Percentiles rank a stretch among this genome's conserved stretches.
phyloP scores from a whole-genome alignment of 805 yeast species.

The Candida succiphila region DNA sequence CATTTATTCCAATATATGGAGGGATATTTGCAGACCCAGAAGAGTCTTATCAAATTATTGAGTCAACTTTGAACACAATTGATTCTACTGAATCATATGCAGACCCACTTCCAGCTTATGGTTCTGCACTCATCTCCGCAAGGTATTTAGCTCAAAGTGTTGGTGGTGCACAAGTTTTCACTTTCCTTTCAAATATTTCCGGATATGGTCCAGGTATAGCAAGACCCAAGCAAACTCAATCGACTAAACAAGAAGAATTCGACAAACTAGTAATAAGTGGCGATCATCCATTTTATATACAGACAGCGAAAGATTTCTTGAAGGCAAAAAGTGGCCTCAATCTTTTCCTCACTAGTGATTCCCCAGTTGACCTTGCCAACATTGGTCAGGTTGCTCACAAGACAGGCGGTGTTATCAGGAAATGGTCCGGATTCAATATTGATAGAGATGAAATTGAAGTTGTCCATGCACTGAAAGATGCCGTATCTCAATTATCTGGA shows the following conservation, averaged over 20 bases:
- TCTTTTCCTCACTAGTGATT: conserved; percentile 53
- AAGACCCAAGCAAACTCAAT: conserved; percentile 27
- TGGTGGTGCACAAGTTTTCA: conserved; percentile 81
- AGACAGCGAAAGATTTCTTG: conserved; percentile 47
- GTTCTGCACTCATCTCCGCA: conserved; percentile 70
- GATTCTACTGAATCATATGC: conserved; percentile 35
- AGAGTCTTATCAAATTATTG: conserved; percentile 54
- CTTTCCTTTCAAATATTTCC: conserved; percentile 61
- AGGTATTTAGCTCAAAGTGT: conserved; percentile 44
- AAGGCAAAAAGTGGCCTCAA: conserved; percentile 64
- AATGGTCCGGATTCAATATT: conserved; percentile 58
- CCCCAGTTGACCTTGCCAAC: conserved; percentile 61
- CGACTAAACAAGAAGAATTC: conserved; percentile 27
- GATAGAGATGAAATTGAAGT: conserved; percentile 60
- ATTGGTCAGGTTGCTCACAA: conserved; percentile 51
- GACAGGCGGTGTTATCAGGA: conserved; percentile 63
- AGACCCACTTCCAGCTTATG: conserved; percentile 58
- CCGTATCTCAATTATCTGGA: conserved; percentile 46
- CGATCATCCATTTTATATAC: conserved; percentile 50
- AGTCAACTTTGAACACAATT: conserved; percentile 53
- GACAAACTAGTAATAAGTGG: conserved; percentile 44
- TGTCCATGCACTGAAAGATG: conserved; percentile 46
- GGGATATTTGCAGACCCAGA: conserved; percentile 78
- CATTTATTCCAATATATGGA: conserved; percentile 68
- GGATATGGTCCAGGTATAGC: conserved; percentile 73